Evolutionary conservation across 768 basidiomycete species (phyloP).

Genomic region (Tulasnella sp.): DNA sequence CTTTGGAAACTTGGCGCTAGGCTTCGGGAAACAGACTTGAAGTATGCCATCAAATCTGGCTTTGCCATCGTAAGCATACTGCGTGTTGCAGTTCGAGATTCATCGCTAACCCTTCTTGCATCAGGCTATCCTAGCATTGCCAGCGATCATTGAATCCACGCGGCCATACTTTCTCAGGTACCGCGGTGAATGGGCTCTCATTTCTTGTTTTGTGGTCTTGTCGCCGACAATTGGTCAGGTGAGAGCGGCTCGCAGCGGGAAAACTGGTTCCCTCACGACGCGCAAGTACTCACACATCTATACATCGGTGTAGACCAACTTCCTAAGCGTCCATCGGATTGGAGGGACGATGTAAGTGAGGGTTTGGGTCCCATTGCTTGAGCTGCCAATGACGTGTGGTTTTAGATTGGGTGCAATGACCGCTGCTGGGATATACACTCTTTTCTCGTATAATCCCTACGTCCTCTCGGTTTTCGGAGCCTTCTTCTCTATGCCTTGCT

Average conservation of each 20-base stretch:
- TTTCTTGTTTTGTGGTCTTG: conserved; percentile 94
- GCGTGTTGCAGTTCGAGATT: conserved; percentile 55
- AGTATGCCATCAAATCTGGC: conserved; percentile 84
- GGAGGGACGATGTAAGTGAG: conserved; percentile 75
- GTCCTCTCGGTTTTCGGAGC: conserved; percentile 83
- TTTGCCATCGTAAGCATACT: conserved; percentile 41
- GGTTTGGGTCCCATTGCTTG: background rate
- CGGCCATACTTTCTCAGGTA: conserved; percentile 78
- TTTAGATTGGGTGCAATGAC: conserved; percentile 74
- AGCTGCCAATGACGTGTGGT: background rate
- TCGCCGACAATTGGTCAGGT: conserved; percentile 88
- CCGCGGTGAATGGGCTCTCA: conserved; percentile 93
- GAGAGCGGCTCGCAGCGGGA: conserved; percentile 42
- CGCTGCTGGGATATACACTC: conserved; percentile 69
- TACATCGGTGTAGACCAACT: conserved; percentile 71
- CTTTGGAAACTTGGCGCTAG: conserved; percentile 72
- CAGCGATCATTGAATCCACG: conserved; percentile 83
- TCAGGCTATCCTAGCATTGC: conserved; percentile 72
- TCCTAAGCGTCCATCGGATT: conserved; percentile 78
- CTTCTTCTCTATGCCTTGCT: conserved; percentile 90
- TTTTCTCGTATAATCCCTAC: conserved; percentile 75
- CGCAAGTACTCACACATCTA: background rate
- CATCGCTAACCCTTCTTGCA: conserved; percentile 37
- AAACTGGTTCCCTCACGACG: background rate
- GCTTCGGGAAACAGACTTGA: conserved; percentile 72